Evolutionary conservation across 2,329 filamentous ascomycete species (phyloP).

Genomic region (Aspergillus sp.): DNA sequence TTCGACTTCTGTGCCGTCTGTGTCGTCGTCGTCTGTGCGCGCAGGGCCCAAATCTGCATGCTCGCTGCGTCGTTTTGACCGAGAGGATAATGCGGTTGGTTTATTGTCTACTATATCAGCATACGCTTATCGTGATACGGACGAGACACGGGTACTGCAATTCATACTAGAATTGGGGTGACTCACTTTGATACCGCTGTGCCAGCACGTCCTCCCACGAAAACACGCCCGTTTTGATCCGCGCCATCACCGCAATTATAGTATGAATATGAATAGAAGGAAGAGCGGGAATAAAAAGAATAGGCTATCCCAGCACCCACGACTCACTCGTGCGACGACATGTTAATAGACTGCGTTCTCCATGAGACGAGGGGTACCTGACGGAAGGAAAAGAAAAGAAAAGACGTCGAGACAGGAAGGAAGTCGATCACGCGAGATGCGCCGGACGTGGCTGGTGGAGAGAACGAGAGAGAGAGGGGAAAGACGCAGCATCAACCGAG

Average conservation of each 20-base stretch:
- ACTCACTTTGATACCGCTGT: constrained; percentile 39
- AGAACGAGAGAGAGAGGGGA: background rate
- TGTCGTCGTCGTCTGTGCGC: background rate
- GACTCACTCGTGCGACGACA: constrained; percentile 2
- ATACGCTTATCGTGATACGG: constrained; percentile 1
- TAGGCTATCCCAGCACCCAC: background rate
- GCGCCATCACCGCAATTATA: constrained; percentile 26
- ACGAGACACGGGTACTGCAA: background rate
- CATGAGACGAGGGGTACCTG: background rate
- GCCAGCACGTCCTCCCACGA: constrained; percentile 41
- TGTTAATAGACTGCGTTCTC: background rate
- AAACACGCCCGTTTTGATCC: constrained; percentile 35
- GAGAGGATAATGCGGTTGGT: constrained; percentile 20
- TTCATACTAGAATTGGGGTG: background rate
- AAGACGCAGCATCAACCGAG: constrained; percentile 7
- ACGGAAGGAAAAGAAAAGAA: background rate
- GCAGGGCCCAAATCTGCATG: constrained; percentile 8
- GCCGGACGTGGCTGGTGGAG: constrained; percentile 5
- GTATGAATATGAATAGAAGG: too few species aligned
- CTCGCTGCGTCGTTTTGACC: constrained; percentile 13
- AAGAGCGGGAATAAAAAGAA: background rate
- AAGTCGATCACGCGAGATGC: constrained; percentile 14
- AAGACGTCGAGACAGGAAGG: background rate
- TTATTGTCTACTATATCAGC: constrained; percentile 24
- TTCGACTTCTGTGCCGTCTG: constrained; percentile 1